These are phyloP conservation scores for Candida qinlingensis DNA, from an alignment of 805 yeast species.

Conservation along the genomic window DNA sequence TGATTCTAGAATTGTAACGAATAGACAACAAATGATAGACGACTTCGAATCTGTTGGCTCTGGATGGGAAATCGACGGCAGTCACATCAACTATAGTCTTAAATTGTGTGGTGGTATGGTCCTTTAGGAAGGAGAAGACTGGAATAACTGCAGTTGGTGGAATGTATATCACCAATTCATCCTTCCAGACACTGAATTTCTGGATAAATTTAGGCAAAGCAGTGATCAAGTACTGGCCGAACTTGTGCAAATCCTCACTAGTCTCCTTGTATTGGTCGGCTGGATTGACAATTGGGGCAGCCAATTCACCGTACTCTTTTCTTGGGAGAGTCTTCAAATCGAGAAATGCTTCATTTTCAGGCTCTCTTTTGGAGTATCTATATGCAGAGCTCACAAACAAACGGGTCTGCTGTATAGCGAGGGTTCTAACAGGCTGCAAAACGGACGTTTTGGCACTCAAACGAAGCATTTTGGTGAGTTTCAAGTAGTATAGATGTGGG, in stretches of 20 bases:
- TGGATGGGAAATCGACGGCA: constrained; percentile 81
- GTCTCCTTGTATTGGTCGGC: constrained; percentile 67
- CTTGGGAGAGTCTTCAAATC: constrained; percentile 21
- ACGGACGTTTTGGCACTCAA: not conserved
- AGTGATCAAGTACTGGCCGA: constrained; percentile 73
- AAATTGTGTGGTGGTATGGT: constrained; percentile 79
- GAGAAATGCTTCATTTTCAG: constrained; percentile 2
- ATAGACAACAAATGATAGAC: constrained; percentile 78
- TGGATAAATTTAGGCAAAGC: constrained; percentile 78
- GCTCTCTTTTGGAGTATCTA: not conserved
- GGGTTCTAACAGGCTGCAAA: not conserved
- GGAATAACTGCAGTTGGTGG: constrained; percentile 75
- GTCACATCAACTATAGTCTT: constrained; percentile 77
- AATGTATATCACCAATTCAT: constrained; percentile 70
- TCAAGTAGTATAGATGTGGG: too few relatives aligned
- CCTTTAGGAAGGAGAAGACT: constrained; percentile 61
- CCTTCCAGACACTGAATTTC: constrained; percentile 87
- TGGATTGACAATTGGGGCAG: constrained; percentile 53
- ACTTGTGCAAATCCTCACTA: constrained; percentile 68
- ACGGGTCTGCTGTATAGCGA: not conserved
- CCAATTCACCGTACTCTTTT: constrained; percentile 20
- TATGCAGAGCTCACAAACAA: not conserved
- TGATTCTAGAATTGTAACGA: constrained; percentile 79
- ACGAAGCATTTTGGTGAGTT: constrained; percentile 3
- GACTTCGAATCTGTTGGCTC: constrained; percentile 81